Percentiles rank a stretch among this genome's conserved stretches.
phyloP scores from a whole-genome alignment of 2,329 filamentous ascomycete genomes.

The Incumbomyces lentus region DNA sequence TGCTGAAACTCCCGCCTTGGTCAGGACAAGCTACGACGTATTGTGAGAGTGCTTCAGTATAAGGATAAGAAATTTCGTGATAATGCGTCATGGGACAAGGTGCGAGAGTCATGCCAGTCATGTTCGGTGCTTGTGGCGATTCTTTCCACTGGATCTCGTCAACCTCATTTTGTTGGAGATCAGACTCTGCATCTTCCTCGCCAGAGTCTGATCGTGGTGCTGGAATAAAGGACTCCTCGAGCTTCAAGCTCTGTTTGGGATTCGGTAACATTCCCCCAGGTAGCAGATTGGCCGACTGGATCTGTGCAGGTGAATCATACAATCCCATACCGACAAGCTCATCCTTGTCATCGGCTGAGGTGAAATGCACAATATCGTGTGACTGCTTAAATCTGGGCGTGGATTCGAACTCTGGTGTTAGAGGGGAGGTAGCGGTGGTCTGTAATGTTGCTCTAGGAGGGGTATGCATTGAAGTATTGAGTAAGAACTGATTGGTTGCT shows the following conservation, averaged over 20 bases:
- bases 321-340: slow-evolving; percentile 22
- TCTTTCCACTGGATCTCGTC: too few relatives aligned
- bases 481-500: background rate
- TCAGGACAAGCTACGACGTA: too few relatives aligned
- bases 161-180: background rate
- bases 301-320: slow-evolving; percentile 21
- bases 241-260: slow-evolving; percentile 15
- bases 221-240: slow-evolving; percentile 21
- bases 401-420: slow-evolving; percentile 10
- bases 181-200: slow-evolving; percentile 19
- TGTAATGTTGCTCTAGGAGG: slow-evolving; percentile 1
- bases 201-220: slow-evolving; percentile 15
- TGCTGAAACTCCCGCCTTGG: too few relatives aligned
- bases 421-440: slow-evolving; percentile 8
- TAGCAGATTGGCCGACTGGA: slow-evolving; percentile 17
- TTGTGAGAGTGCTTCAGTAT: too few relatives aligned
- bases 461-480: slow-evolving; percentile 8
- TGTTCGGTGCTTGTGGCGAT: too few relatives aligned
- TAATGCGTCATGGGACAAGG: too few relatives aligned
- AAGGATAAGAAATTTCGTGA: too few relatives aligned
- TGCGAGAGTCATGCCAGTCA: too few relatives aligned
- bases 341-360: slow-evolving; percentile 8
- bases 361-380: background rate
- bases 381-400: background rate
- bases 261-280: slow-evolving; percentile 8